A percentile compares a stretch with the other conserved stretches of the same genome.
Evolutionary conservation across 306 rosid species (phyloP).

Genomic region (cucumber (Cucumis sativus)): DNA sequence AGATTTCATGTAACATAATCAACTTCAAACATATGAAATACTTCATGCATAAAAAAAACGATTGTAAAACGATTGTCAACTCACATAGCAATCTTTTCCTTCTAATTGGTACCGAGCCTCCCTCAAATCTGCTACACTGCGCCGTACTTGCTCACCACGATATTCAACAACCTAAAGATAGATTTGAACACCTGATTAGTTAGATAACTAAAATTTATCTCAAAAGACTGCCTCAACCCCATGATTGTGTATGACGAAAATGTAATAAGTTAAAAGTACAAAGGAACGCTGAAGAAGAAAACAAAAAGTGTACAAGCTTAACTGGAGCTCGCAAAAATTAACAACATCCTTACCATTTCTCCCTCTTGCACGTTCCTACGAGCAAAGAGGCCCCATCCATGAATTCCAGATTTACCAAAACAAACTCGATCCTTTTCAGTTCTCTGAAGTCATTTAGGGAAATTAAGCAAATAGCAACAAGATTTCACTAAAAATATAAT

Average conservation of each 20-base stretch:
- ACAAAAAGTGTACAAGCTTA: not conserved
- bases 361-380: conserved; percentile 85
- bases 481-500: not conserved
- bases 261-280: not conserved
- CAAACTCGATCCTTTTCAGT: conserved; percentile 61
- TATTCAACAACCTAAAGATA: conserved; percentile 75
- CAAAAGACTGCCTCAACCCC: not conserved
- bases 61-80: conserved; percentile 17
- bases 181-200: not conserved
- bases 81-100: conserved; percentile 96
- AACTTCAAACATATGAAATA: not conserved
- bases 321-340: not conserved
- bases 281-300: not conserved
- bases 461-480: not conserved
- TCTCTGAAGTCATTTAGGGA: conserved; percentile 39
- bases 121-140: conserved; percentile 78
- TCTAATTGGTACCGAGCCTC: conserved; percentile 57
- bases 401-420: conserved; percentile 97
- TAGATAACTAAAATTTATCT: not conserved
- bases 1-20: not conserved
- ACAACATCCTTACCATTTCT: conserved; percentile 53
- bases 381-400: conserved; percentile 99
- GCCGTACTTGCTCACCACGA: conserved; percentile 81
- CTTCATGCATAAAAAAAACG: not conserved
- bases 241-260: not conserved